phyloP scores from a whole-genome alignment of 768 basidiomycete species.

The Panus rudis region DNA sequence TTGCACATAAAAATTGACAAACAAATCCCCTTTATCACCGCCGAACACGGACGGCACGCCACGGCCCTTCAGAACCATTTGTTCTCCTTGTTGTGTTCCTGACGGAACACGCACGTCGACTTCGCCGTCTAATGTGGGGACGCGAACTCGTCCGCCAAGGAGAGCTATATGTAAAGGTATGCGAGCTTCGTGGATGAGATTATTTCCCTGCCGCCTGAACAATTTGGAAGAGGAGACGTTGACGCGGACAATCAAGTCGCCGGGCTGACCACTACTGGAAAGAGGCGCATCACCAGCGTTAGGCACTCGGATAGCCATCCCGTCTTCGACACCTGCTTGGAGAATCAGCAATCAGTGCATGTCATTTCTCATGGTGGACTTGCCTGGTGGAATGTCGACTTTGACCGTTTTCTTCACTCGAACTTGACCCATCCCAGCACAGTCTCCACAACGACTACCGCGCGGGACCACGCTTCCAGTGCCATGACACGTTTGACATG shows the following conservation, averaged over 20 bases:
- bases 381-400: constrained; percentile 82
- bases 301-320: constrained; percentile 82
- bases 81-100: constrained; percentile 95
- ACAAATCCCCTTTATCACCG: constrained; percentile 71
- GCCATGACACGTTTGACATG: constrained; percentile 79
- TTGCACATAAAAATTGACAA: constrained; percentile 81
- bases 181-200: constrained; percentile 83
- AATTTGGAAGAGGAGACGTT: constrained; percentile 75
- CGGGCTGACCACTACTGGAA: constrained; percentile 66
- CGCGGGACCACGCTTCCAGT: constrained; percentile 75
- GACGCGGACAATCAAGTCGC: constrained; percentile 84
- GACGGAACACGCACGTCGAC: constrained; percentile 89
- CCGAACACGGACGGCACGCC: constrained; percentile 64
- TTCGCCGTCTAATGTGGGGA: constrained; percentile 93
- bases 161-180: constrained; percentile 90
- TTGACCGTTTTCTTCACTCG: constrained; percentile 69
- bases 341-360: constrained; percentile 2
- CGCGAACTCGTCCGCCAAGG: constrained; percentile 86
- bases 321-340: constrained; percentile 85
- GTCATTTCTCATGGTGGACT: constrained; percentile 25
- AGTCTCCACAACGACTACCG: constrained; percentile 69
- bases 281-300: constrained; percentile 81
- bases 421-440: constrained; percentile 85
- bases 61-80: constrained; percentile 87
- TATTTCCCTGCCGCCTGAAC: constrained; percentile 87